Conservation (phyloP, 164 flowering plant species). For the Echeveria elegans region DNA sequence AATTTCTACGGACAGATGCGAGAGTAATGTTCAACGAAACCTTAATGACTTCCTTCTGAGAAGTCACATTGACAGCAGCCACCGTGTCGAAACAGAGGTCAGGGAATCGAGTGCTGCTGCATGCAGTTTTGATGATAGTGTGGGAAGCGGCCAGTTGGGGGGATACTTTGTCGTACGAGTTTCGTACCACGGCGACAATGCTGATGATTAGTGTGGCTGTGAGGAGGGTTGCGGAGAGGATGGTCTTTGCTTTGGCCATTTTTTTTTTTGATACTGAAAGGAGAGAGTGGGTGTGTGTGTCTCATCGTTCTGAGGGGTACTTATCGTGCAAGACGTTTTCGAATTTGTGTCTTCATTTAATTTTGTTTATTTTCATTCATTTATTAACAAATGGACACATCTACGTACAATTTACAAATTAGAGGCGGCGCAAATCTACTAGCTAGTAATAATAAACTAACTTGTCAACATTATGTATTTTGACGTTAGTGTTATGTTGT, state of each 20-base stretch:
- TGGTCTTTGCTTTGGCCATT: neutral
- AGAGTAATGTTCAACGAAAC: neutral
- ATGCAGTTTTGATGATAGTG: neutral
- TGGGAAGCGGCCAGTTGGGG: neutral
- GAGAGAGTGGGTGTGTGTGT: neutral
- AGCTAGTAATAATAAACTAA: too few relatives aligned
- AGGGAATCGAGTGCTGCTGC: neutral
- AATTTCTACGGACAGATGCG: neutral
- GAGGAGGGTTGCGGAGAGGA: neutral
- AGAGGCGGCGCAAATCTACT: neutral
- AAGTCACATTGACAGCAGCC: neutral
- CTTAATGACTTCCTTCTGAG: neutral
- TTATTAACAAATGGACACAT: too few relatives aligned
- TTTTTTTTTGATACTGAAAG: neutral
- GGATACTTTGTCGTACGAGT: neutral
- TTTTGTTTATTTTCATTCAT: too few relatives aligned
- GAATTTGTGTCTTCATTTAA: neutral
- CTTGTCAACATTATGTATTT: too few relatives aligned
- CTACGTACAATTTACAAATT: too few relatives aligned
- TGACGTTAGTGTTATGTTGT: too few relatives aligned
- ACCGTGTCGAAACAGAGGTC: neutral
- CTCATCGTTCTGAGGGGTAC: neutral
- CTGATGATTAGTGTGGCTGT: neutral
- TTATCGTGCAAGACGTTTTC: neutral
- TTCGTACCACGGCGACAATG: neutral